Base-by-base conservation (phyloP, 495 filamentous ascomycete species). In the Talaromyces nanjingensis region DNA sequence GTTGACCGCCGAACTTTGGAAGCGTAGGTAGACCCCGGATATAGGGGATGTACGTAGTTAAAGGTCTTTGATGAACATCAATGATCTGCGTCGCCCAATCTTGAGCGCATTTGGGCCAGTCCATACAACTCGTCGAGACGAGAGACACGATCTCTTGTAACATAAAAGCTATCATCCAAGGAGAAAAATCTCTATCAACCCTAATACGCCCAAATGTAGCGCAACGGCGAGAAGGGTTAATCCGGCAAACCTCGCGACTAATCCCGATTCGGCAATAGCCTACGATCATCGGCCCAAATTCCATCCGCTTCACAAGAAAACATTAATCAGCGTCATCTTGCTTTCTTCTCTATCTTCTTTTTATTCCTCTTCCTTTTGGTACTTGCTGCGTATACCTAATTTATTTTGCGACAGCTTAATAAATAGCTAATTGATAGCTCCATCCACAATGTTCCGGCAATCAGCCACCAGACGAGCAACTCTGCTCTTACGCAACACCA, bases 381-480 rank as follows among this genome's bases (percentile, higher is more conserved):
- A 34, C 20, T 56, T 56, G 1, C 27, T 16, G 27, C 11, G 24
- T 14, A 6, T 27, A 27, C 20, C 27, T 54, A 12, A 27, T 56
- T 7, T 1, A 9, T 9, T 4, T 20, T 2, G 37, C 16, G 6
- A 18, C 27, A 59, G 3, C 33, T 34, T 39, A n/a, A 42, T 22
- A 9, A 12, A 22, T 24, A 9, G 9, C 25, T 42, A 42, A 49
- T 37, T 6, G 37, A 60, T 20, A 39, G 33, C n/a, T 22, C 14
- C 31, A 18, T 31, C 42, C 45, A 62, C 39, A 9, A 62, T 62
- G 60, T 62, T 62, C 34, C 60, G 60, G 31, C 42, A 52, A 62
- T 18, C 60, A 54, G 45, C 60, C 60, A 49, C 45, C 20, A 52
- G 60, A 25, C 45, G 60, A 31, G 45, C 60, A 62, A 37, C 42